These are phyloP conservation scores for Wickerhamiella kurtzmanii DNA, from an alignment of 805 yeast species.

Conservation along the genomic window DNA sequence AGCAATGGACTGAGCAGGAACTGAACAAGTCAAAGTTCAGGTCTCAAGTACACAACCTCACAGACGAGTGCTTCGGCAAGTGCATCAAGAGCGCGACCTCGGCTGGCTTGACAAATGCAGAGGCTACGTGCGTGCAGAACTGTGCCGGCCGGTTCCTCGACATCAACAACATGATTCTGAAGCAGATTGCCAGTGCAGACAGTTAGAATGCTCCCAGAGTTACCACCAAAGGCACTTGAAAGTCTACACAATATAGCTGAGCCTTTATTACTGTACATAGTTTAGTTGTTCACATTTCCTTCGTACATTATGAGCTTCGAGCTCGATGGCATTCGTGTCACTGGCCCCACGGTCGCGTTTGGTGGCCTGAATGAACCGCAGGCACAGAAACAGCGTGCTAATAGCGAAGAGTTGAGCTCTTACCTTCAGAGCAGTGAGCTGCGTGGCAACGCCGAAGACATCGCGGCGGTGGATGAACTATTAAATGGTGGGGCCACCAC, in stretches of 20 bases:
- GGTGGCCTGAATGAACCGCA: no score
- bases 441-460: neutral
- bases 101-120: constrained; percentile 37
- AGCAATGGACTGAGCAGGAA: constrained; percentile 66
- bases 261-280: neutral
- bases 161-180: constrained; percentile 73
- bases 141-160: constrained; percentile 81
- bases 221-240: no score
- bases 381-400: no score
- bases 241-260: no score
- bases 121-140: constrained; percentile 60
- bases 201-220: no score
- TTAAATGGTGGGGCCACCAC: constrained; percentile 1
- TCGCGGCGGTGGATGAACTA: neutral
- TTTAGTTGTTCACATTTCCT: no score
- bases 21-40: constrained; percentile 75
- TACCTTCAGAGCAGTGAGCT: neutral
- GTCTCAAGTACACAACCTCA: constrained; percentile 66
- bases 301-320: neutral
- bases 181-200: constrained; percentile 23
- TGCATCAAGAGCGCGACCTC: constrained; percentile 41
- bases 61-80: constrained; percentile 81
- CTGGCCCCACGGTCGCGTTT: no score
- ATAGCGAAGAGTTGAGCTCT: no score
- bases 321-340: neutral